These are phyloP conservation scores for Cicer judaicum DNA, from an alignment of 306 rosid species.

Conservation along the genomic window DNA sequence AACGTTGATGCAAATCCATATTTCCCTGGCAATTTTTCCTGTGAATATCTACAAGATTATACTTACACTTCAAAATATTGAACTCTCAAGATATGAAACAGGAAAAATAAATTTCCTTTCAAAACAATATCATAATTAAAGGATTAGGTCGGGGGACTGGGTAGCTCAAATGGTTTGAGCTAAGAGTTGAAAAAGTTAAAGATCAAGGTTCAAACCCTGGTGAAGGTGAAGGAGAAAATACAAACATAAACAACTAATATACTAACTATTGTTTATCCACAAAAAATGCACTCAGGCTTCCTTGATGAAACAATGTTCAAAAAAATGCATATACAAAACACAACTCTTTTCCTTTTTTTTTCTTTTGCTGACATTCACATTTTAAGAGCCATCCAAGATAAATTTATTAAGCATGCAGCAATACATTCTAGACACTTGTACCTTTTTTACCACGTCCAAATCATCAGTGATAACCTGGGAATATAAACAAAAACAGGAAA, in stretches of 20 bases:
- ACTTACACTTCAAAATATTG: constrained; percentile 13
- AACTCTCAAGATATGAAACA: constrained; percentile 17
- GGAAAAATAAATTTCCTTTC: not conserved
- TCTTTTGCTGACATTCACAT: not conserved
- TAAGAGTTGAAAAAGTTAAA: too few relatives aligned
- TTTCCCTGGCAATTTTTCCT: constrained; percentile 15
- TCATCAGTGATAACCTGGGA: constrained; percentile 90
- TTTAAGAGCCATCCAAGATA: constrained; percentile 36
- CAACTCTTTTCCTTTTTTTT: not conserved
- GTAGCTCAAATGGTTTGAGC: too few relatives aligned
- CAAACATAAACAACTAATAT: too few relatives aligned
- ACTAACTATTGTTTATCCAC: too few relatives aligned
- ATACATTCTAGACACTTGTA: constrained; percentile 43
- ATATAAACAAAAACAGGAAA: constrained; percentile 36
- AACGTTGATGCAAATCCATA: constrained; percentile 3
- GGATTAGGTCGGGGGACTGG: too few relatives aligned
- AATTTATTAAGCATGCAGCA: constrained; percentile 16
- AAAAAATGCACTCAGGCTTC: constrained; percentile 27
- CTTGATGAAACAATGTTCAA: not conserved
- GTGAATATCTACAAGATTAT: not conserved
- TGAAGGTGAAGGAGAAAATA: too few relatives aligned
- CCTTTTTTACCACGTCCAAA: constrained; percentile 89
- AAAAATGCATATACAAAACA: constrained; percentile 5
- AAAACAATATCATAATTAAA: not conserved
- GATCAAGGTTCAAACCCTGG: too few relatives aligned